These are phyloP conservation scores for Colletotrichum musicola DNA, from an alignment of 2,329 filamentous ascomycete species.

Conservation along the genomic window DNA sequence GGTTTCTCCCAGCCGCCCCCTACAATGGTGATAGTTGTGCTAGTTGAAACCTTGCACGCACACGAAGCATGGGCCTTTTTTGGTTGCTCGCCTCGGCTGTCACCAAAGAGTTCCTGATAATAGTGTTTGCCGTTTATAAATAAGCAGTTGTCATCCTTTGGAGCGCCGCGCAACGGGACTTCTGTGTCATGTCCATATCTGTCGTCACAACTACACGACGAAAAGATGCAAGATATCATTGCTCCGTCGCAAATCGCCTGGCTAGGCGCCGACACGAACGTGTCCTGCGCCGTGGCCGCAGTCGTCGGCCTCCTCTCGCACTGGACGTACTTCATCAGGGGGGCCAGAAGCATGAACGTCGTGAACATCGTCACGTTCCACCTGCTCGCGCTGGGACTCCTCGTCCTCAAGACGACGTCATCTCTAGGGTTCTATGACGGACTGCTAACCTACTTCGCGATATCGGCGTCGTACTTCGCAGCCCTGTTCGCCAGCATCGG, in stretches of 20 bases:
- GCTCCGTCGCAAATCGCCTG: neutral
- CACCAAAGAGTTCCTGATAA: no score
- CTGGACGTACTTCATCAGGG: slow-evolving; percentile 34
- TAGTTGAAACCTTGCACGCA: no score
- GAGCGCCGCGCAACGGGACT: no score
- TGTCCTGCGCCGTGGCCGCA: slow-evolving; percentile 19
- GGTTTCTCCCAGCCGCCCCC: neutral
- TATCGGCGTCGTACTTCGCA: slow-evolving; percentile 26
- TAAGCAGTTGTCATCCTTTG: no score
- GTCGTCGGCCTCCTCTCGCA: slow-evolving; percentile 33
- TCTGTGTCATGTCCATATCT: no score
- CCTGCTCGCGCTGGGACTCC: neutral
- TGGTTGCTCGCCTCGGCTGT: no score
- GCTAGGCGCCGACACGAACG: neutral
- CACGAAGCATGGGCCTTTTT: no score
- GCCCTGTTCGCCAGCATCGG: slow-evolving; percentile 44
- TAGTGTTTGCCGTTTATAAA: no score
- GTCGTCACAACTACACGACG: no score
- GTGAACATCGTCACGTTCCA: slow-evolving; percentile 11
- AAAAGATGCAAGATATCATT: slow-evolving; percentile 1
- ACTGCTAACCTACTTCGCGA: neutral
- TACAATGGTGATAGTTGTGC: no score
- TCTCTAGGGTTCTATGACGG: slow-evolving; percentile 6
- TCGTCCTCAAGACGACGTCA: slow-evolving; percentile 8
- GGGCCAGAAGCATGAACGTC: neutral